Evolutionary conservation across 2,329 filamentous ascomycete species (phyloP), one percentile per base, ranked within the genome.

Genomic region (Monosporascus ibericus): DNA sequence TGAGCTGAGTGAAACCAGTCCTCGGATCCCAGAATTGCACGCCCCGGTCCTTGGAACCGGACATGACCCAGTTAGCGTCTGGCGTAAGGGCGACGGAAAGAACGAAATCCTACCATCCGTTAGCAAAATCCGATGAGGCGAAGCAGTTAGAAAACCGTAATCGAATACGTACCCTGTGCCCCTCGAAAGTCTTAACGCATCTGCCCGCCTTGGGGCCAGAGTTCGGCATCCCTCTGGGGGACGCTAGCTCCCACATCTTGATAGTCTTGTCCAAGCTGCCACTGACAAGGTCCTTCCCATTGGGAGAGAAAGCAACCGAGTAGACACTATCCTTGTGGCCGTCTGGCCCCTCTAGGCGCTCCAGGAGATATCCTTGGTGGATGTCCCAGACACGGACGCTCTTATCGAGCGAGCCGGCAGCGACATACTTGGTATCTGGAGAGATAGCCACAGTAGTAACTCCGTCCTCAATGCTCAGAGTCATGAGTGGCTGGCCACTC

Each of bases 21-120:
- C 87, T 82, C 20, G 94, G 92, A 67, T 99, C 92, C 94, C 94
- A 99, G 78, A 99, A 97, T 68, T 97, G 94, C 22, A 99, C 94
- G 48, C 94, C 92, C 49, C 94, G 84, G 67, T 99, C 94, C 77
- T 99, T 99, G 56, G 91, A 96, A 44, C 94, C 94, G 58, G 90
- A 96, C 72, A 99, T 87, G 52, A 99, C 92, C 94, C 94, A 99
- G 64, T 87, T 83, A 58, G 89, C 88, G 68, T 97, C 92, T 17
- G 94, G 94, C 0, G 94, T 97, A 56, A 97, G 82, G 18, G 94
- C 95, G 52, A 99, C 94, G 54, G 88, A 94, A 44, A 99, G 84
- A 55, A 99, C 94, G 66, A 97, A 99, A 72, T 99, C 94, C 88
- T 92, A 50, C 34, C 42, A 14, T 24, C 24, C 39, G 54, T 74